Percentiles rank a stretch among this genome's conserved stretches.
Evolutionary conservation across 768 basidiomycete species (phyloP).

Genomic region (Xerocomellus amylosporus): DNA sequence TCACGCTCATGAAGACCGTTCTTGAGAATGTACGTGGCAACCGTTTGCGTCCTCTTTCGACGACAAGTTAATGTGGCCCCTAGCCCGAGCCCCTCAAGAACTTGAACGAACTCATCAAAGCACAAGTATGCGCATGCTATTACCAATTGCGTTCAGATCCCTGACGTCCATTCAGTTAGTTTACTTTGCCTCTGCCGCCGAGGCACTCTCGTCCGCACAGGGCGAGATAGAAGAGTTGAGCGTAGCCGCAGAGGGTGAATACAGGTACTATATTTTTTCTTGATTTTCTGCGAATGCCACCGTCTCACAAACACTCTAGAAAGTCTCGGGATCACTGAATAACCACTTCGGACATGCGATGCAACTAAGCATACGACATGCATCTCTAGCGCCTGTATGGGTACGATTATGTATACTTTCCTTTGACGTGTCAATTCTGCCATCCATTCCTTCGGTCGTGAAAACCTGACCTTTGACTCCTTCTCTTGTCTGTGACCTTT

Average conservation of each 20-base stretch:
- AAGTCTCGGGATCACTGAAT: slow-evolving; percentile 88
- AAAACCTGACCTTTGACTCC: background rate
- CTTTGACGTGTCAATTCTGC: background rate
- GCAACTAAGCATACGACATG: background rate
- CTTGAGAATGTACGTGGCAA: slow-evolving; percentile 82
- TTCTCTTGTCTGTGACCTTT: slow-evolving; percentile 7
- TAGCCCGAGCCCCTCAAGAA: slow-evolving; percentile 97
- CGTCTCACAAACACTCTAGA: slow-evolving; percentile 37
- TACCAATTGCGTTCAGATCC: background rate
- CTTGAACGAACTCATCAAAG: slow-evolving; percentile 86
- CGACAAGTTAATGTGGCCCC: background rate
- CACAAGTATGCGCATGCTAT: slow-evolving; percentile 54
- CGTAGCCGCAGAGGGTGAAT: slow-evolving; percentile 92
- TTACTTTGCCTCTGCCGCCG: slow-evolving; percentile 74
- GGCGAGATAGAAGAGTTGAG: slow-evolving; percentile 92
- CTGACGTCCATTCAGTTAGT: slow-evolving; percentile 46
- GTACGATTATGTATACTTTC: slow-evolving; percentile 10
- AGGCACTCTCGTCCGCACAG: slow-evolving; percentile 76
- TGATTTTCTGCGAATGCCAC: background rate
- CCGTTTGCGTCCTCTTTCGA: background rate
- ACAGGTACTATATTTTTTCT: slow-evolving; percentile 53
- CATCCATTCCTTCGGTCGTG: background rate
- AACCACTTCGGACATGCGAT: background rate
- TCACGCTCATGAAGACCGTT: slow-evolving; percentile 96
- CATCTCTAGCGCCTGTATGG: slow-evolving; percentile 7